A percentile compares a stretch with the other conserved stretches of the same genome.
These are phyloP conservation scores for Vitis vinifera DNA, from an alignment of 164 flowering plant genomes.

Conservation along the genomic window ASM3070453v1 NC_081823.1:5380001-5380500, in stretches of 20 bases:
- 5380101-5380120: constrained; percentile 32
- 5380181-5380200: constrained; percentile 31
- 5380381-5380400: background rate
- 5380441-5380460: background rate
- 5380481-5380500: background rate
- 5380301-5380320: constrained; percentile 52
- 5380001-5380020: constrained; percentile 50
- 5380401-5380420: no score
- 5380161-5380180: constrained; percentile 35
- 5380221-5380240: background rate
- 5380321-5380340: constrained; percentile 57
- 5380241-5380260: background rate
- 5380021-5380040: constrained; percentile 51
- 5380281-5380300: constrained; percentile 61
- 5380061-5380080: constrained; percentile 54
- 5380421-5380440: background rate
- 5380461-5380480: background rate
- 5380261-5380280: constrained; percentile 3
- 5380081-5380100: constrained; percentile 57
- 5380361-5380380: constrained; percentile 23
- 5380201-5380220: constrained; percentile 52
- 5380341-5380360: constrained; percentile 65
- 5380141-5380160: constrained; percentile 34
- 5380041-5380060: constrained; percentile 42
- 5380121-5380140: constrained; percentile 38